Evolutionary conservation across 2,329 filamentous ascomycete species (phyloP).

Genomic region (Orbilia quercus): DNA sequence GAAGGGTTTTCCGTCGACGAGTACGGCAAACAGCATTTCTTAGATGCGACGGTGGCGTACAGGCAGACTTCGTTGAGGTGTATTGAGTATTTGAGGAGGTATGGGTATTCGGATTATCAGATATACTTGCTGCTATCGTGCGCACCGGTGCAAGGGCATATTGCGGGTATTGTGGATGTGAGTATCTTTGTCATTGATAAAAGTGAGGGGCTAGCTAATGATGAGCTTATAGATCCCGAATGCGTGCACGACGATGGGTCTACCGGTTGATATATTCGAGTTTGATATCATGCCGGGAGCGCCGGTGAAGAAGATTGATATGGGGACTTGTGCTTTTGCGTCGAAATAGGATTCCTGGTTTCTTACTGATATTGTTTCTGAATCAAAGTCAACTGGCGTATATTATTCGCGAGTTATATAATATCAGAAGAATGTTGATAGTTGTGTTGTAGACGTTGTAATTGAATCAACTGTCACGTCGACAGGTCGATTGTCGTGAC

Average conservation of each 20-base stretch:
- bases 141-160: constrained; percentile 86
- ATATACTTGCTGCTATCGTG: constrained; percentile 86
- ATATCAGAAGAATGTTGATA: too few species aligned
- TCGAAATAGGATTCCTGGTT: constrained; percentile 62
- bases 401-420: too few species aligned
- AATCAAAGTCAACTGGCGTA: too few species aligned
- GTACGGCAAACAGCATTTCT: constrained; percentile 86
- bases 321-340: constrained; percentile 75
- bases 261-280: constrained; percentile 94
- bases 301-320: constrained; percentile 72
- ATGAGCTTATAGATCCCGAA: constrained; percentile 73
- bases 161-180: constrained; percentile 85
- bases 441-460: too few species aligned
- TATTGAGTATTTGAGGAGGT: constrained; percentile 82
- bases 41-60: constrained; percentile 88
- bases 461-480: too few species aligned
- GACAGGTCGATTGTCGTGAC: too few species aligned
- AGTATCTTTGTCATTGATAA: constrained; percentile 51
- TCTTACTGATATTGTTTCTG: not conserved
- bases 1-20: constrained; percentile 92
- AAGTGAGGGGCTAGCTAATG: too few species aligned
- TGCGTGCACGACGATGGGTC: constrained; percentile 85
- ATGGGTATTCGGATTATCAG: constrained; percentile 71
- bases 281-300: constrained; percentile 83
- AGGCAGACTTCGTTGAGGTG: constrained; percentile 75